Percentiles rank a stretch among this genome's conserved stretches.
Conservation (phyloP, 345 rosid genomes). For the Eucalyptus leucophloia region DNA sequence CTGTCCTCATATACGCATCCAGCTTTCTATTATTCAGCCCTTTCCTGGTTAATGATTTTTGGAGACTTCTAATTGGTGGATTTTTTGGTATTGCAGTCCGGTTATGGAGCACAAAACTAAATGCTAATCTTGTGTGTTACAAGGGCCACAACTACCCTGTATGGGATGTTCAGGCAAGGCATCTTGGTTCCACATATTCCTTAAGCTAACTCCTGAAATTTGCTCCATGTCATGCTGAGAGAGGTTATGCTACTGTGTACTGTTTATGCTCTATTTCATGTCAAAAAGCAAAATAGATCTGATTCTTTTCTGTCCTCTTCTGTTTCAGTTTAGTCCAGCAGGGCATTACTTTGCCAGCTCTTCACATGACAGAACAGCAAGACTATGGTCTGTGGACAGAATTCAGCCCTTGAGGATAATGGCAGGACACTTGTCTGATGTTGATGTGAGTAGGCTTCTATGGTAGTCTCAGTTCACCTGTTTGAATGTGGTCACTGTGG, state of each 20-base stretch:
- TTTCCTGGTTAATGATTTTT: not conserved
- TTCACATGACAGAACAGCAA: conserved; percentile 95
- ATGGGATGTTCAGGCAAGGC: conserved; percentile 92
- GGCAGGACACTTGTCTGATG: conserved; percentile 99
- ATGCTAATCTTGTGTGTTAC: conserved; percentile 97
- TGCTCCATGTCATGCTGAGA: not conserved
- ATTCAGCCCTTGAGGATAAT: conserved; percentile 84
- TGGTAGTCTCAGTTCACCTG: not conserved
- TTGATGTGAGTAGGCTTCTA: conserved; percentile 50
- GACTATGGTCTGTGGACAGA: conserved; percentile 95
- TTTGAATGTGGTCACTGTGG: not conserved
- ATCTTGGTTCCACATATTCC: not conserved
- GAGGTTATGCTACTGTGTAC: not conserved
- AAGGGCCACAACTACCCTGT: conserved; percentile 99
- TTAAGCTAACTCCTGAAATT: not conserved
- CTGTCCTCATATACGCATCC: not conserved
- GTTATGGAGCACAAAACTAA: conserved; percentile 90
- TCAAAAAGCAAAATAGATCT: not conserved
- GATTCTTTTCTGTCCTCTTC: not conserved
- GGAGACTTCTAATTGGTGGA: not conserved
- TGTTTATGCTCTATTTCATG: not conserved
- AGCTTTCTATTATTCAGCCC: not conserved
- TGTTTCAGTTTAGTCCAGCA: conserved; percentile 84
- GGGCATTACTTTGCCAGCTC: conserved; percentile 94
- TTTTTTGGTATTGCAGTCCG: conserved; percentile 43